Evolutionary conservation across 2,329 filamentous ascomycete species (phyloP).

Genomic region (Trichoderma semiorbis): DNA sequence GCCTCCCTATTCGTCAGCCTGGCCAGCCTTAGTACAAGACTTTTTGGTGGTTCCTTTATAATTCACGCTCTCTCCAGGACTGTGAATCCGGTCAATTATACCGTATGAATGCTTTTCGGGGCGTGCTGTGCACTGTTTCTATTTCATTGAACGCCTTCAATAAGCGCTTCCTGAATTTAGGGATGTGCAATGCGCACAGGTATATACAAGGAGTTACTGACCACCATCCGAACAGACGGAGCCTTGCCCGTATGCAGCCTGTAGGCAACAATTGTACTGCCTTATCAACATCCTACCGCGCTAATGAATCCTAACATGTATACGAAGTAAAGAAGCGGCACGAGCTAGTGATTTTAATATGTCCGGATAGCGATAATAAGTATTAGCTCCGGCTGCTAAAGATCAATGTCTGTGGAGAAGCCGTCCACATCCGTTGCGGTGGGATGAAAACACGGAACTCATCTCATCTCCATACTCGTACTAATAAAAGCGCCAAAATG

Average conservation of each 20-base stretch:
- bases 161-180: not conserved
- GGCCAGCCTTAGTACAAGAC: not conserved
- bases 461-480: not conserved
- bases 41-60: not conserved
- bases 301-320: not conserved
- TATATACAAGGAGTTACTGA: not conserved
- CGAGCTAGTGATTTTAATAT: not conserved
- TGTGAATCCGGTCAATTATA: not conserved
- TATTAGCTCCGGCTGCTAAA: not conserved
- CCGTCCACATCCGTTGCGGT: not conserved
- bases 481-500: not conserved
- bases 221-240: not conserved
- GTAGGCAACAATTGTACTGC: not conserved
- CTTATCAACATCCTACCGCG: not conserved
- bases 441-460: not conserved
- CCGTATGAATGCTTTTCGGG: not conserved
- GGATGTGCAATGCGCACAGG: not conserved
- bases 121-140: not conserved
- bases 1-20: not conserved
- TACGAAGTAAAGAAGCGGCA: not conserved
- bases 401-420: not conserved
- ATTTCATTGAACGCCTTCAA: not conserved
- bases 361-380: not conserved
- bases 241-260: not conserved
- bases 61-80: not conserved